Base-by-base conservation (phyloP, 805 yeast species). In the Pichia nanzhaoensis region DNA sequence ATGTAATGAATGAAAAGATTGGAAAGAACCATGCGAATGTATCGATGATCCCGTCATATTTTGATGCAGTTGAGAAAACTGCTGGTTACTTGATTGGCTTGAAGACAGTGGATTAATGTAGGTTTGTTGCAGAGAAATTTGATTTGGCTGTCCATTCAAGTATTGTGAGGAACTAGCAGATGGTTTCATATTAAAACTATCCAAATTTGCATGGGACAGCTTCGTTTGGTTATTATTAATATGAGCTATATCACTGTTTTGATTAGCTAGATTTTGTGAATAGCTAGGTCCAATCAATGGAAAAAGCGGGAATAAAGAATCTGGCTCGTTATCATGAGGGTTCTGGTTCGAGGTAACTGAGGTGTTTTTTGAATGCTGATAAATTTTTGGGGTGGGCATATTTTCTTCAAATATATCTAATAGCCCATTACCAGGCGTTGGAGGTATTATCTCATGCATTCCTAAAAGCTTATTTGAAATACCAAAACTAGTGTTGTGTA, bases 271-370 rank as follows among this genome's bases (percentile, higher is more conserved):
- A 52, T 21, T 39, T 20, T 52, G 56, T 3, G 57, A 45, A 37
- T 50, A 53, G 16, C 51, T 48, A 14, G 66, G 67, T 3, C 67
- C 67, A 47, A 62, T 56, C 21, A 63, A 51, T 1, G 67, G 64
- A 37, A 55, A 60, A 20, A 63, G 46, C 7, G 67, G 67, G 41
- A 63, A 63, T 31, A 58, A 47, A 4, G 61, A 53, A 44, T 59
- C 65, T 3, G 64, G 61, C 7, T 55, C 59, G 45, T 50, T 47
- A 9, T 51, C 44, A 4, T 51, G 57, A 21, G 49, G 48, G 8
- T 48, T 41, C 3, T 52, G 55, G 20, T n/a, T n/a, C n/a, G n/a
- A n/a, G n/a, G n/a, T n/a, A n/a, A n/a, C n/a, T n/a, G n/a, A n/a
- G n/a, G n/a, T n/a, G n/a, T n/a, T n/a, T n/a, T n/a, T n/a, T n/a